A percentile compares a stretch with the other conserved stretches of the same genome.
phyloP scores from a whole-genome alignment of 495 filamentous ascomycete genomes.

The Aspergillus affinis region DNA sequence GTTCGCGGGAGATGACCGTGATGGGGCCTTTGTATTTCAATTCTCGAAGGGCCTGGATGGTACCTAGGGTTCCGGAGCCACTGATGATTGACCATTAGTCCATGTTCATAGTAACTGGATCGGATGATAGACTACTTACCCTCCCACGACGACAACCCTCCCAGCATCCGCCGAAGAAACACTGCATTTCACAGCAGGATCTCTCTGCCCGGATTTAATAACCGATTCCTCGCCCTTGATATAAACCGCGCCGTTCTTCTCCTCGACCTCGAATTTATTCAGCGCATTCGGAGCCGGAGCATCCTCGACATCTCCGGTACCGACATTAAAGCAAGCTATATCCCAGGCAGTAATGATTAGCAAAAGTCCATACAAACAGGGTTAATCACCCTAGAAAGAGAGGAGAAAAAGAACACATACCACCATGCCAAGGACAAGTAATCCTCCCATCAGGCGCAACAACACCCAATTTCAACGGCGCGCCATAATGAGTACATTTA shows the following conservation, averaged over 20 bases:
- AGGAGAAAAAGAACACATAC: conserved; percentile 42
- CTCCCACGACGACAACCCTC: conserved; percentile 83
- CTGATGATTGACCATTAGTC: too few relatives aligned
- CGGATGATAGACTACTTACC: conserved; percentile 44
- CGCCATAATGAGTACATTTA: conserved; percentile 94
- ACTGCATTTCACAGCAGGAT: conserved; percentile 70
- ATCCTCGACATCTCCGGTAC: conserved; percentile 92
- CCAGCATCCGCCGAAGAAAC: conserved; percentile 52
- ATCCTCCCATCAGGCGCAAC: conserved; percentile 78
- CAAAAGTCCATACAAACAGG: background rate
- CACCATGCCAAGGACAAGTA: conserved; percentile 95
- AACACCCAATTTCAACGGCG: conserved; percentile 81
- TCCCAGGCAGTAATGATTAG: background rate
- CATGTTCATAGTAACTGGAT: too few relatives aligned
- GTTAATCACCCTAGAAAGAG: too few relatives aligned
- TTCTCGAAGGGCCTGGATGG: conserved; percentile 76
- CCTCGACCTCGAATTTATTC: conserved; percentile 72
- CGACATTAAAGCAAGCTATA: conserved; percentile 86
- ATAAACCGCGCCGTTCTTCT: conserved; percentile 80
- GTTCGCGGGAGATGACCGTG: conserved; percentile 81
- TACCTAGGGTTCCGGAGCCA: conserved; percentile 78
- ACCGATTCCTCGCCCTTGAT: conserved; percentile 74
- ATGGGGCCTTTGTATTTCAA: conserved; percentile 78
- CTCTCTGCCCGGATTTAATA: conserved; percentile 74
- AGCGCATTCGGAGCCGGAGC: conserved; percentile 85